Conservation (phyloP, 1,284 basidiomycete species). For the Cryptococcus sp. region DNA sequence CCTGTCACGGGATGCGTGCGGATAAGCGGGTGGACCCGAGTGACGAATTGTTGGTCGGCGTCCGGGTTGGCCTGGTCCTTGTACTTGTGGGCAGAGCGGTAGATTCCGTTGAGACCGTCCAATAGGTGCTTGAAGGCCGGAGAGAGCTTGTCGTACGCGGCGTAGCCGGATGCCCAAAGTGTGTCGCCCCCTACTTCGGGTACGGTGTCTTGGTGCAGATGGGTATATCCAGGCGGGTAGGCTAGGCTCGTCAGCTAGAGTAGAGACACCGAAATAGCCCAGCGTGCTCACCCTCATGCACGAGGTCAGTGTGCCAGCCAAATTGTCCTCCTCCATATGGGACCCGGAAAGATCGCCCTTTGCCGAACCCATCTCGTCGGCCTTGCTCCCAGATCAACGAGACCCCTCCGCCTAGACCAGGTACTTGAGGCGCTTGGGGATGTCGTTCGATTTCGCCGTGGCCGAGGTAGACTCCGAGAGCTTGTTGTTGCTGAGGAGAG, state of each 20-base stretch:
- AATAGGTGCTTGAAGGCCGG: constrained; percentile 28
- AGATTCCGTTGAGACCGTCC: constrained; percentile 30
- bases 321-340: constrained; percentile 44
- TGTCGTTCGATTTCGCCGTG: constrained; percentile 54
- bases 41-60: constrained; percentile 56
- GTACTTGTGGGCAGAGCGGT: constrained; percentile 35
- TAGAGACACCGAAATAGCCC: too few relatives aligned
- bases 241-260: constrained; percentile 24
- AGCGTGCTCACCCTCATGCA: constrained; percentile 53
- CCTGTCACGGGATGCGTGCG: constrained; percentile 56
- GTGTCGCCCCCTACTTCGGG: constrained; percentile 49
- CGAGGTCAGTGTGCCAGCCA: constrained; percentile 63
- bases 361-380: constrained; percentile 13
- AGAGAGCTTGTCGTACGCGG: constrained; percentile 33
- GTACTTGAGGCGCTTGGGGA: constrained; percentile 53
- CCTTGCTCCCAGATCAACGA: constrained; percentile 26
- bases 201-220: constrained; percentile 39
- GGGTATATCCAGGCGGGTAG: constrained; percentile 63
- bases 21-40: constrained; percentile 58
- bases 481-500: constrained; percentile 28
- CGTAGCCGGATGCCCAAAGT: constrained; percentile 51
- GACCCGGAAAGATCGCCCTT: constrained; percentile 9
- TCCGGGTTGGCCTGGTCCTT: constrained; percentile 24
- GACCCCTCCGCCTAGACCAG: constrained; percentile 13
- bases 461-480: constrained; percentile 34